Conservation (phyloP, 768 basidiomycete species). For the Pholiota molesta region DNA sequence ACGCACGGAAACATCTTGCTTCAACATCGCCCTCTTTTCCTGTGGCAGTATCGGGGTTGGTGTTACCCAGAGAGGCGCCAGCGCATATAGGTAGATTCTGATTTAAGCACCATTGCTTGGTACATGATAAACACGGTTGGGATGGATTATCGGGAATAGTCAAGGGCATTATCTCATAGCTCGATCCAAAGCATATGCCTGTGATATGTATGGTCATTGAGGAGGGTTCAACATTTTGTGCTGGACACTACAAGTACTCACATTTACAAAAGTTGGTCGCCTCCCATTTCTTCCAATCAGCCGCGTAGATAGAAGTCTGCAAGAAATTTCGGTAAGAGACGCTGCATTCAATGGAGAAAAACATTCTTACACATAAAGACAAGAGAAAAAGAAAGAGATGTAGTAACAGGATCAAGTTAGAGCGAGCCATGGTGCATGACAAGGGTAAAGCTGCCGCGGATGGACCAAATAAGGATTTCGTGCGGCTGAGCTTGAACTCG, state of each 20-base stretch:
- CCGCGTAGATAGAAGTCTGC: conserved; percentile 26
- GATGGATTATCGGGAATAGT: conserved; percentile 80
- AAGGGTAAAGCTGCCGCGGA: not conserved
- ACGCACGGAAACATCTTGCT: conserved; percentile 93
- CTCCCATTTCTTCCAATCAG: conserved; percentile 73
- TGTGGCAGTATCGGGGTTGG: conserved; percentile 90
- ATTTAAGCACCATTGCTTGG: conserved; percentile 94
- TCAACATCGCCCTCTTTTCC: conserved; percentile 96
- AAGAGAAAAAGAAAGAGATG: conserved; percentile 21
- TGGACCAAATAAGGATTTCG: conserved; percentile 18
- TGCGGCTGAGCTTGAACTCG: conserved; percentile 28
- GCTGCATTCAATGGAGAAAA: not conserved
- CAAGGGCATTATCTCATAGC: conserved; percentile 84
- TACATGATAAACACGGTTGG: conserved; percentile 92
- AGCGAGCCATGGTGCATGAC: conserved; percentile 21
- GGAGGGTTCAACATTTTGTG: not conserved
- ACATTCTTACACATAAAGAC: conserved; percentile 16
- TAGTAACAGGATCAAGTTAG: conserved; percentile 9
- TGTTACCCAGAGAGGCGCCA: conserved; percentile 81
- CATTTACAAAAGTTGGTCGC: conserved; percentile 94
- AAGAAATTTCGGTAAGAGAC: not conserved
- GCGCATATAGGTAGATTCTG: conserved; percentile 86
- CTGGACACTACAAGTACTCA: conserved; percentile 28
- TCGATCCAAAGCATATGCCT: conserved; percentile 92
- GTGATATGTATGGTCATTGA: conserved; percentile 12